A percentile compares a stretch with the other conserved stretches of the same genome.
phyloP scores from a whole-genome alignment of 1,284 basidiomycete genomes.

The Trametes sp. region DNA sequence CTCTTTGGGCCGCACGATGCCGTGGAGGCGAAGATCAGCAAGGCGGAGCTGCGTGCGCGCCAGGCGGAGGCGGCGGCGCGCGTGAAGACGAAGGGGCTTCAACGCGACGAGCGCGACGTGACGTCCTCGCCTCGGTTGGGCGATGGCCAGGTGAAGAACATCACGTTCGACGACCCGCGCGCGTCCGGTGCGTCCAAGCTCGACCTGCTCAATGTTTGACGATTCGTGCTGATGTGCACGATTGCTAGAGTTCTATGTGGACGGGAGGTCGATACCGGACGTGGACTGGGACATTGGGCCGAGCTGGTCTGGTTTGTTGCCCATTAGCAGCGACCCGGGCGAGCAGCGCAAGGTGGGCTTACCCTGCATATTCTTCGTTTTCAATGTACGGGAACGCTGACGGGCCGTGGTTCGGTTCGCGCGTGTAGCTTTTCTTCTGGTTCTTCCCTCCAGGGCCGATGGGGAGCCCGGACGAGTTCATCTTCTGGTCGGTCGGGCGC shows the following conservation, averaged over 20 bases:
- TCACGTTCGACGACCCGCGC: conserved; percentile 73
- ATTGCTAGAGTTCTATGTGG: conserved; percentile 80
- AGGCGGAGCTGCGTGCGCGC: too few relatives aligned
- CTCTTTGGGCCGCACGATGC: too few relatives aligned
- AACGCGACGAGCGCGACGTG: conserved; percentile 15
- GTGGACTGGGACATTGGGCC: conserved; percentile 79
- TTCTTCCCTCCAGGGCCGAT: conserved; percentile 82
- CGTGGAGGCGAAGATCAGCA: too few relatives aligned
- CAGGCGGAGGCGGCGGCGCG: conserved; percentile 37
- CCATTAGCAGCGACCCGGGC: conserved; percentile 65
- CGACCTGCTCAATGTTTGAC: too few relatives aligned
- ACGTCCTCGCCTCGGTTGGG: too few relatives aligned
- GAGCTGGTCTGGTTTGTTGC: conserved; percentile 77
- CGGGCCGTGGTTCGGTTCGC: too few relatives aligned
- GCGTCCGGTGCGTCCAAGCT: conserved; percentile 58
- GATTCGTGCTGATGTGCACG: too few relatives aligned
- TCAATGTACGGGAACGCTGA: too few relatives aligned
- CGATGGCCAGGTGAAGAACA: conserved; percentile 72
- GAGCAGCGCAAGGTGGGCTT: conserved; percentile 68
- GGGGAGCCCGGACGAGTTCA: conserved; percentile 73
- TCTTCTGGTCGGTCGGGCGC: conserved; percentile 64
- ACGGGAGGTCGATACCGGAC: conserved; percentile 70
- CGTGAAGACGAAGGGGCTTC: conserved; percentile 24
- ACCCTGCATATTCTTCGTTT: too few relatives aligned
- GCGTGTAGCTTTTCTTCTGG: conserved; percentile 81